These are phyloP conservation scores for Fusarium albosuccineum DNA, from an alignment of 2,329 filamentous ascomycete genomes.

Conservation along the genomic window DNA sequence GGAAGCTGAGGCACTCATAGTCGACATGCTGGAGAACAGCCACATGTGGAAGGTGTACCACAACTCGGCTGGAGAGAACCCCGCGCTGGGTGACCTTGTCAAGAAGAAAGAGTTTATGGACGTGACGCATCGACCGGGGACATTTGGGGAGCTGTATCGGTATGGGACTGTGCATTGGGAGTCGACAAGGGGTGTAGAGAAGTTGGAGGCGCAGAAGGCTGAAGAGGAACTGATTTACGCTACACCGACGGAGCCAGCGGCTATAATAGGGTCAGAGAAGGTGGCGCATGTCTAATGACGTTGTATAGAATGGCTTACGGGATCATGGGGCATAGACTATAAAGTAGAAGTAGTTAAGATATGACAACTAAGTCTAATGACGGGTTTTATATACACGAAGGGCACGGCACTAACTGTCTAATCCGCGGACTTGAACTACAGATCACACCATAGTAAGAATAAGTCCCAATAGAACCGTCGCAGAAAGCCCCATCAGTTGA, in stretches of 20 bases:
- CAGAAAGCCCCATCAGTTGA: background rate
- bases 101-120: conserved; percentile 45
- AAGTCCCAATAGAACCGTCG: background rate
- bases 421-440: no score
- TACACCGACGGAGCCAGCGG: conserved; percentile 21
- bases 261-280: no score
- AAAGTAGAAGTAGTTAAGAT: no score
- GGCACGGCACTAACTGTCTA: no score
- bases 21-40: conserved; percentile 51
- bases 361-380: no score
- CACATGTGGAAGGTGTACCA: conserved; percentile 55
- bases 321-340: no score
- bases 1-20: conserved; percentile 49
- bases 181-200: conserved; percentile 44
- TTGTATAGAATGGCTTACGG: no score
- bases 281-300: no score
- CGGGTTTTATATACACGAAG: no score
- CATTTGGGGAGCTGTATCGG: conserved; percentile 52
- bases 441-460: background rate
- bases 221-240: conserved; percentile 38
- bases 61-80: conserved; percentile 49
- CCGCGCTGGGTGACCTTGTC: conserved; percentile 51
- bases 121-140: conserved; percentile 49
- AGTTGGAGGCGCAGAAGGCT: conserved; percentile 37
- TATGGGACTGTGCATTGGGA: conserved; percentile 54